Conservation (phyloP, 495 filamentous ascomycete species). For the Glarea lozoyensis region DNA sequence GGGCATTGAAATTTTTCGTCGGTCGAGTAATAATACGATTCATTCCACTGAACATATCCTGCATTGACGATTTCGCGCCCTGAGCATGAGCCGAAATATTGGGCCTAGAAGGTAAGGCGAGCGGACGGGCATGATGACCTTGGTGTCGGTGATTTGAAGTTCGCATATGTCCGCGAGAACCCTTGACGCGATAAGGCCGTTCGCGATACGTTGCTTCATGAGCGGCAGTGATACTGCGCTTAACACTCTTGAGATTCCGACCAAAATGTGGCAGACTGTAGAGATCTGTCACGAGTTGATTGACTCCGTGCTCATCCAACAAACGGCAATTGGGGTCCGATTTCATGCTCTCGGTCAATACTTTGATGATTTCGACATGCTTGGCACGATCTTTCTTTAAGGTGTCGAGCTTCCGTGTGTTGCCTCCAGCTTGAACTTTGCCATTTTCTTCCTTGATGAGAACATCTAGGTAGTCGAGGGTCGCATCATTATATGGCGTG, state of each 20-base stretch:
- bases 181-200: slow-evolving; percentile 4
- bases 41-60: too few species aligned
- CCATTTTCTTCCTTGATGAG: slow-evolving; percentile 12
- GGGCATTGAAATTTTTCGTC: too few species aligned
- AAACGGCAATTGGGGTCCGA: slow-evolving; percentile 3
- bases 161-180: too few species aligned
- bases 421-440: slow-evolving; percentile 9
- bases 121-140: too few species aligned
- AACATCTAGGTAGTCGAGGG: slow-evolving; percentile 27
- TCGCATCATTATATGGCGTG: slow-evolving; percentile 30
- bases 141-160: too few species aligned
- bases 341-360: slow-evolving; percentile 13
- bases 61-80: too few species aligned
- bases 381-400: slow-evolving; percentile 3
- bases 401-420: slow-evolving; percentile 4
- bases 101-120: too few species aligned
- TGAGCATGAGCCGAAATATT: too few species aligned
- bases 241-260: slow-evolving; percentile 14
- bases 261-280: slow-evolving; percentile 24
- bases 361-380: slow-evolving; percentile 9
- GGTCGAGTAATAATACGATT: too few species aligned
- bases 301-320: slow-evolving; percentile 13
- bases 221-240: slow-evolving; percentile 9
- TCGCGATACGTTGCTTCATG: slow-evolving; percentile 21
- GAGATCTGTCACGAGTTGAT: slow-evolving; percentile 13